Base-by-base conservation (phyloP, 352 stramenopile species). In the Aphanomyces euteiches region DNA sequence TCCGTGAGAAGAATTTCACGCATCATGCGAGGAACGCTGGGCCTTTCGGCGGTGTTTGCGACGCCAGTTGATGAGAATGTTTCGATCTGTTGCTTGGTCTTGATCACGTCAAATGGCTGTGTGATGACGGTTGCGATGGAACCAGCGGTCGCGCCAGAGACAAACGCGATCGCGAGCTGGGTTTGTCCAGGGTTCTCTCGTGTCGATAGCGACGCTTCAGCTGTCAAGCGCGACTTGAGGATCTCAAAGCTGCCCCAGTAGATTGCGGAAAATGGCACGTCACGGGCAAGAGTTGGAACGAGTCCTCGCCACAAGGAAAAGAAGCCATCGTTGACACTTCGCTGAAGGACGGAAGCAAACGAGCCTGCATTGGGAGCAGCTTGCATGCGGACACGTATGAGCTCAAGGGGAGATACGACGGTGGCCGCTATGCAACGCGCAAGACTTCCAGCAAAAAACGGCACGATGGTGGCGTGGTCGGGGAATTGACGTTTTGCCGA, bases 21-120 rank as follows among this genome's bases (percentile, higher is more conserved):
- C 58, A 91, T 69, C 74, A 90, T 79, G 65, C 80, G 70, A 36
- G 69, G 19, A 13, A 85, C 78, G 15, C 74, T 80, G 36, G 65
- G 72, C 43, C 67, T 61, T 61, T 61, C 72, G 64, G 17, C 61
- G 57, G 34, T n/a, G 41, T 56, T 28, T 36, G 3, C 66, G 17
- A 69, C 28, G 28, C 28, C 28, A 28, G 28, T 74, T 34, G 77
- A 72, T 5, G 76, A 76, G 71, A 84, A 90, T 10, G 82, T 73
- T 39, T 83, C 75, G 17, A 91, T 78, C 72, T 95, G 87, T 53
- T 80, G 77, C 15, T 93, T 82, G 12, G 93, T 98, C 78, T 98
- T 99, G 74, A 98, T 77, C 58, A 98, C 93, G 77, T 98, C 95
- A 69, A 98, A 96, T 38, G 96, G 95, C 10, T 96, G 97, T 8